Evolutionary conservation across 768 basidiomycete species (phyloP), one percentile per base, ranked within the genome.

Genomic region (Mycena floridula): DNA sequence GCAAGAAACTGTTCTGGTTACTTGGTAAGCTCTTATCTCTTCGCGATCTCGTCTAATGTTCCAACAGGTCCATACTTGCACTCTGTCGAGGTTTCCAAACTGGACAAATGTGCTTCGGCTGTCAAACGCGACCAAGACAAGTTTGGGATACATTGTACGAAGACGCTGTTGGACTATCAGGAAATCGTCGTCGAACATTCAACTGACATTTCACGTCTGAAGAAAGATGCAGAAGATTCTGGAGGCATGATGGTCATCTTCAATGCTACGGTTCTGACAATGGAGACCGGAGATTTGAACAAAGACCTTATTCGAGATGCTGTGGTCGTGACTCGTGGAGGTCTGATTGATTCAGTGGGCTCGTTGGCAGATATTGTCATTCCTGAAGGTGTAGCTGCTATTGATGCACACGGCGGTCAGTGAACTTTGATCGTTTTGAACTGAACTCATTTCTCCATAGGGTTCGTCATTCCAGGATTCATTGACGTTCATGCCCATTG

Each of bases 401-500:
- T 85, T 40, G 69, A 85, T 59, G 78, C 77, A 12, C 60, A 76
- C 54, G 79, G 82, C 57, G 85, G 85, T 84, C 47, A 49, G 67
- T 58, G n/a, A n/a, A n/a, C n/a, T n/a, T 15, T 12, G 3, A 22
- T 11, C n/a, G n/a, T 30, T 5, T 26, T 7, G 35, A n/a, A 5
- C 40, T 4, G 5, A 30, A 47, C 30, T 25, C 45, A 39, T 22
- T n/a, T n/a, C n/a, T 25, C 20, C 18, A 25, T 40, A 86, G 84
- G 80, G 5, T 82, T 70, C 47, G 67, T 88, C 15, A 60, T 79
- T 3, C 85, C 85, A 13, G 85, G 85, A 2, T 86, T 85, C 57
- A 77, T 88, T 40, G 85, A 88, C 45, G 79, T 81, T 7, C 85
- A 88, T 51, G 85, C 85, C 3, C 85, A 88, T 46, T 87, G 85